Percentiles rank a stretch among this genome's conserved stretches.
Evolutionary conservation across 768 basidiomycete species (phyloP).

Genomic region (Agaricus blazei): DNA sequence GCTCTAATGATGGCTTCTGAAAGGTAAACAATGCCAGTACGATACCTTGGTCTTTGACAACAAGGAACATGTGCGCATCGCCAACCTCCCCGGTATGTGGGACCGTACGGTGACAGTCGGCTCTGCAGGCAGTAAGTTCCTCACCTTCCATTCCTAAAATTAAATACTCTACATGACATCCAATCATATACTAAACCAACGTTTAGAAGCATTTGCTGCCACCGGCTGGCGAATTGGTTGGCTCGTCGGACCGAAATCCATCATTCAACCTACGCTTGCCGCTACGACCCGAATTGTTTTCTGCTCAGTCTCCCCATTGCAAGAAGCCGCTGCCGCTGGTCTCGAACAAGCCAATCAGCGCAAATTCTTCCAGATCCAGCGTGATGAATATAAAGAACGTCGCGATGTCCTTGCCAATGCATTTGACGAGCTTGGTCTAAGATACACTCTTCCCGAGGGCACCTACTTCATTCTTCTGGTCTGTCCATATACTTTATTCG

Average conservation of each 20-base stretch:
- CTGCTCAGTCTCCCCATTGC: constrained; percentile 90
- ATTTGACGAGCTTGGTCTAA: constrained; percentile 81
- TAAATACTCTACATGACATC: not conserved
- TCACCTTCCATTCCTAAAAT: not conserved
- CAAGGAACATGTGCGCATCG: constrained; percentile 88
- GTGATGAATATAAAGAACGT: constrained; percentile 74
- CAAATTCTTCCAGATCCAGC: constrained; percentile 74
- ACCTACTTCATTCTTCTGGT: constrained; percentile 88
- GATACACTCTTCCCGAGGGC: constrained; percentile 86
- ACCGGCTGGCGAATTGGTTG: constrained; percentile 98
- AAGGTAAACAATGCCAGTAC: constrained; percentile 48
- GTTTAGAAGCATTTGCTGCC: constrained; percentile 86
- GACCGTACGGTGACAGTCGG: constrained; percentile 94
- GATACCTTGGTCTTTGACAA: constrained; percentile 88
- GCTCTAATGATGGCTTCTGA: constrained; percentile 4
- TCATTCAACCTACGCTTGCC: constrained; percentile 83
- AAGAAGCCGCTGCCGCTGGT: constrained; percentile 90
- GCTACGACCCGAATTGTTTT: constrained; percentile 94
- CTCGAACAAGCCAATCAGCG: constrained; percentile 73
- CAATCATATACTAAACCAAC: not conserved
- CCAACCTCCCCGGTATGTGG: constrained; percentile 97
- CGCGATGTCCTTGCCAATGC: constrained; percentile 66
- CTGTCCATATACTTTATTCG: constrained; percentile 18
- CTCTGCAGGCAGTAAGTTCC: constrained; percentile 82
- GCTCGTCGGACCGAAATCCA: constrained; percentile 82